These are phyloP conservation scores for Wallacemonas collosoma DNA, from an alignment of 208 protist species.

Conservation along the genomic window DNA sequence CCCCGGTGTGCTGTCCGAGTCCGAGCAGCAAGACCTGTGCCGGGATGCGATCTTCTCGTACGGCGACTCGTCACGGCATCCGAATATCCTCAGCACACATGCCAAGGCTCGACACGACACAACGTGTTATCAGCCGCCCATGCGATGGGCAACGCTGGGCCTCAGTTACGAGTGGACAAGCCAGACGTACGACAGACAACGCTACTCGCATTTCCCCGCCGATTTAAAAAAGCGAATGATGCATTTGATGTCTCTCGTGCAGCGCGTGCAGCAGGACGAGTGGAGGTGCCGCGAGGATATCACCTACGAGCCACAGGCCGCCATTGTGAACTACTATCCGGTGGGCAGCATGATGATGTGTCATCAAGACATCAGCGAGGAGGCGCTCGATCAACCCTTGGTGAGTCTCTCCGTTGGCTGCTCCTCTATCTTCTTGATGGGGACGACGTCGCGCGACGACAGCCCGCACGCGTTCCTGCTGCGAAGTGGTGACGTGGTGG, in stretches of 20 bases:
- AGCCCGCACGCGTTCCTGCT: conserved; percentile 77
- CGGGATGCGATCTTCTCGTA: conserved; percentile 61
- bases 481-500: conserved; percentile 77
- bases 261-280: conserved; percentile 38
- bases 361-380: conserved; percentile 90
- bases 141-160: conserved; percentile 91
- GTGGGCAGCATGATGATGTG: conserved; percentile 89
- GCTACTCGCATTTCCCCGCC: conserved; percentile 61
- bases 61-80: conserved; percentile 58
- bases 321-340: conserved; percentile 92
- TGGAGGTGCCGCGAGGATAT: conserved; percentile 26
- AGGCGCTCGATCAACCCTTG: conserved; percentile 69
- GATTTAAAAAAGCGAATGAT: conserved; percentile 48
- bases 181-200: conserved; percentile 65
- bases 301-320: conserved; percentile 84
- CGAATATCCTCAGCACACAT: conserved; percentile 86
- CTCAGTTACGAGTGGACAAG: conserved; percentile 89
- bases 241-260: conserved; percentile 38
- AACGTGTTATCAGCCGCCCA: conserved; percentile 72
- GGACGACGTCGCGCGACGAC: conserved; percentile 67
- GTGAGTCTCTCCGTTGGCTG: conserved; percentile 80
- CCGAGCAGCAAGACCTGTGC: conserved; percentile 61
- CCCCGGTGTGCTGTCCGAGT: conserved; percentile 41
- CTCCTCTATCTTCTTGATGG: conserved; percentile 87
- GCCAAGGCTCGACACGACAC: conserved; percentile 55